phyloP scores from a whole-genome alignment of 225 moss, liverwort and hornwort genomes.

The Polytrichum commune region DNA sequence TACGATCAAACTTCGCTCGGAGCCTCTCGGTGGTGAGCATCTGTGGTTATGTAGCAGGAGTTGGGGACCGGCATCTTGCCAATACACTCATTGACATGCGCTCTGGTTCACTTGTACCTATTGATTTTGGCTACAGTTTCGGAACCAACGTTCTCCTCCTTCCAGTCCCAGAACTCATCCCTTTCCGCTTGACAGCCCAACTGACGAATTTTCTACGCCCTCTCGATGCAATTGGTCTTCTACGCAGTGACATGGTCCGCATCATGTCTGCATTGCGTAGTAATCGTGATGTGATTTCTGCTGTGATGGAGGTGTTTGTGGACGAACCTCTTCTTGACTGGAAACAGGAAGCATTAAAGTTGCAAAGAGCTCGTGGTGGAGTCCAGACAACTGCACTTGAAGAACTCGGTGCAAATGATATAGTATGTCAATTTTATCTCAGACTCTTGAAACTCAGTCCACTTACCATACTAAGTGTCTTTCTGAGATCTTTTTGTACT shows the following conservation, averaged over 20 bases:
- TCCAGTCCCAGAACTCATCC: constrained; percentile 89
- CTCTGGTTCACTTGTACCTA: constrained; percentile 85
- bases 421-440: constrained; percentile 15
- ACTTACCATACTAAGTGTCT: no score
- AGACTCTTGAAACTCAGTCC: not conserved
- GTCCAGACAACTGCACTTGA: constrained; percentile 36
- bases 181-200: constrained; percentile 80
- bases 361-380: constrained; percentile 35
- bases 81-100: constrained; percentile 85
- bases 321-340: constrained; percentile 94
- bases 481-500: no score
- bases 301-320: constrained; percentile 94
- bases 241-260: constrained; percentile 85
- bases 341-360: constrained; percentile 79
- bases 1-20: constrained; percentile 74
- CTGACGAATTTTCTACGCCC: constrained; percentile 78
- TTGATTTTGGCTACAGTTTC: constrained; percentile 98
- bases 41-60: constrained; percentile 89
- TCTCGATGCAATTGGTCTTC: constrained; percentile 64
- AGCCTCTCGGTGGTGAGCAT: constrained; percentile 80
- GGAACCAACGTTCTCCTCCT: constrained; percentile 88
- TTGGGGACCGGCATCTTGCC: constrained; percentile 89
- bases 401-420: constrained; percentile 29
- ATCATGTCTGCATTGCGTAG: constrained; percentile 66
- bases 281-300: constrained; percentile 67